Base-by-base conservation (phyloP, 208 protist genomes). In the Crithidia expoeki region DNA sequence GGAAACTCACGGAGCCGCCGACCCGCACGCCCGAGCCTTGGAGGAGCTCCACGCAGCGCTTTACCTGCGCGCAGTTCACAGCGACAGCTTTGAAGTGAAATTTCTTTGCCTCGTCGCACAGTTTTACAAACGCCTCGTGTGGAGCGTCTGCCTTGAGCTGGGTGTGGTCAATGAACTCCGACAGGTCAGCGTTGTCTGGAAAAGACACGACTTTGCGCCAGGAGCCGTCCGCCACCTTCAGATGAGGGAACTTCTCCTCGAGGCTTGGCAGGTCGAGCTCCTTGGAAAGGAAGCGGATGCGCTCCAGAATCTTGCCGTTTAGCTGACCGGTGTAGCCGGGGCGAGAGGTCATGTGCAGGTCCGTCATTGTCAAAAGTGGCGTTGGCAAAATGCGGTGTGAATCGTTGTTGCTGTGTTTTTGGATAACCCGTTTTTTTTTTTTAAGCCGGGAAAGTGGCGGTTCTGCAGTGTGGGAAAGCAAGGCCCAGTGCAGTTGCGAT, bases 151-250 rank as follows among this genome's bases (percentile, higher is more conserved):
- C 72, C 66, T 97, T 97, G 17, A 98, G 83, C 50, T 94, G 42
- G 3, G 97, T 98, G 85, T 98, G 96, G 46, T 98, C 97, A 71
- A 98, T 98, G 69, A 87, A 95, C 16, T 19, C 40, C 2, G 68
- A 58, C 34, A 89, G 67, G 60, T 74, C 40, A 17, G 46, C 55
- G 23, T 72, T 42, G 25, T 74, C 77, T 0, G 65, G 50, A 3
- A 56, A 34, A 5, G 2, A 0, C 1, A 28, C 33, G 1, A 44
- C 42, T 25, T 38, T 50, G 64, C 88, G 84, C 87, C 88, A 93
- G 7, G 80, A 79, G 34, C 83, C 79, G 68, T 87, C 74, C 30
- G 50, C 58, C 1, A 73, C 71, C 5, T 76, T 32, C 12, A 93
- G 65, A 68, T 93, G 90, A 0, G 81, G 60, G 50, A 93, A 93